These are phyloP conservation scores for Rhododendron williamsianum DNA, from an alignment of 148 eudicot genomes.

Conservation along the genomic window DNA sequence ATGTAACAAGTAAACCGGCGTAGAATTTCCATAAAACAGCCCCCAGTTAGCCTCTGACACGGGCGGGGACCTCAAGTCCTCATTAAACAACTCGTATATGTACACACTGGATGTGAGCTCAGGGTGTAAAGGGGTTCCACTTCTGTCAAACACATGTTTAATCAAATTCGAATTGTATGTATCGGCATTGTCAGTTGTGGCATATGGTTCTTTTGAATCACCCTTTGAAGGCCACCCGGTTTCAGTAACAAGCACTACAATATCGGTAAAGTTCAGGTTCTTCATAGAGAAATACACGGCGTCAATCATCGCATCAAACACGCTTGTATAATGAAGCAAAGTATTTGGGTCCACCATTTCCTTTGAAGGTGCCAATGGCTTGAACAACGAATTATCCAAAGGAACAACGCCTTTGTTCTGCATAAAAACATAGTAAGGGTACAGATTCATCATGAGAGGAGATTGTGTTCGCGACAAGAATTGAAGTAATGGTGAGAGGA, in stretches of 20 bases:
- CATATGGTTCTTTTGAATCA: conserved; percentile 85
- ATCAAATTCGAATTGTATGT: conserved; percentile 83
- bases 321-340: conserved; percentile 84
- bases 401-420: conserved; percentile 94
- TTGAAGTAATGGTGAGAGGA: conserved; percentile 51
- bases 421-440: conserved; percentile 92
- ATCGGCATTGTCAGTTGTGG: conserved; percentile 69
- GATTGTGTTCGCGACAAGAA: conserved; percentile 71
- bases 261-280: conserved; percentile 71
- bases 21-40: conserved; percentile 68
- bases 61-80: conserved; percentile 84
- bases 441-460: conserved; percentile 87
- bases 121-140: conserved; percentile 78
- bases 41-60: conserved; percentile 96
- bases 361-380: conserved; percentile 86
- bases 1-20: conserved; percentile 66
- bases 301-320: conserved; percentile 89
- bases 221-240: conserved; percentile 96
- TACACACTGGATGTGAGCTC: conserved; percentile 71
- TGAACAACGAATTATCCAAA: conserved; percentile 71
- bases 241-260: conserved; percentile 72
- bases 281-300: conserved; percentile 79
- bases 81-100: conserved; percentile 82
- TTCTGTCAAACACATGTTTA: conserved; percentile 56
- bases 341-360: conserved; percentile 97